Evolutionary conservation across 2,329 filamentous ascomycete species (phyloP), one percentile per base, ranked within the genome.

Genomic region (Hysterium pulicare): DNA sequence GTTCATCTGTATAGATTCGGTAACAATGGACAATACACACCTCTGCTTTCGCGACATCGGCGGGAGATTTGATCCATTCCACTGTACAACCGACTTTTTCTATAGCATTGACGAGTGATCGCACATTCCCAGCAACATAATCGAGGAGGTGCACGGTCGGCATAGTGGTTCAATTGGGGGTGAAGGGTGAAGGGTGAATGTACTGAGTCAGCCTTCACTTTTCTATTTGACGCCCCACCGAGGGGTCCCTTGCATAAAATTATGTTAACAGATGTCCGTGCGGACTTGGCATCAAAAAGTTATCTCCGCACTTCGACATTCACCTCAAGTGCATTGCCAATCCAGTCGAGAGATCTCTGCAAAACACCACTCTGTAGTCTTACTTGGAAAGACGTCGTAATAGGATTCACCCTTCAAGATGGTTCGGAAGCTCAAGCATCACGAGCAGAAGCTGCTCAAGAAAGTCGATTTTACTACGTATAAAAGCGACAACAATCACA

Each of bases 391-490:
- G 16, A 6, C 17, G 24, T 19, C 19, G 17, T 10, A 32, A 13
- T 3, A 9, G 21, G 9, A 13, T 28, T 9, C 17, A 4, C 16
- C 33, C 28, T 32, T 21, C 9, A 49, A 16, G 13, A 97, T 97
- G 93, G 89, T 95, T 55, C 86, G 93, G 58, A 90, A 95, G 75
- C 82, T 98, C 64, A 97, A 96, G 73, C 82, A 95, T 71, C 91
- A 96, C 72, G 93, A 98, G 82, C 83, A 93, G 67, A 94, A 93
- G 78, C 86, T 97, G 64, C 81, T 97, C 53, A 77, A 79, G 59
- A 91, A 91, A 65, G 90, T 93, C 70, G 90, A 98, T 73, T 95
- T 98, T 71, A 84, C 90, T 66, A 93, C 86, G 62, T 95, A 91
- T 77, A 93, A 93, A 71, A 83, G 83, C 61, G 90, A 97, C 72